Percentiles rank a stretch among this genome's conserved stretches.
Conservation (phyloP, 2,329 filamentous ascomycete genomes). For the Talaromyces sp. region DNA sequence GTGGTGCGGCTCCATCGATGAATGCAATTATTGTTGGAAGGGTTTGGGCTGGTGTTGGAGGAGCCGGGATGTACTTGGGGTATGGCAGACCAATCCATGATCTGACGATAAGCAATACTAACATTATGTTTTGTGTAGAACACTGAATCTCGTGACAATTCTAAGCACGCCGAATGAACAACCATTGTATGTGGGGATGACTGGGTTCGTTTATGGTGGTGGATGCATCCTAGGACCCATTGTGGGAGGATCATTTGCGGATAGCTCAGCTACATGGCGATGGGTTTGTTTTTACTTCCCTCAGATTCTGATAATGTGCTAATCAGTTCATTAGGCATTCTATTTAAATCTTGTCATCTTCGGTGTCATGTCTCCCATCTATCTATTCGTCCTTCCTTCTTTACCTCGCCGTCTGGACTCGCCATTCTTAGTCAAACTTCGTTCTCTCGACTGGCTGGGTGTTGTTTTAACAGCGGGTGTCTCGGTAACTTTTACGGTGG, state of each 20-base stretch:
- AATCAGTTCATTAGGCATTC: slow-evolving; percentile 6
- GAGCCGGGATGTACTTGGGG: slow-evolving; percentile 29
- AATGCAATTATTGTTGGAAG: slow-evolving; percentile 43
- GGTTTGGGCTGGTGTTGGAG: slow-evolving; percentile 29
- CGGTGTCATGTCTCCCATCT: slow-evolving; percentile 37
- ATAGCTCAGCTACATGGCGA: slow-evolving; percentile 24
- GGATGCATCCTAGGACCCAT: slow-evolving; percentile 35
- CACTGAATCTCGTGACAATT: slow-evolving; percentile 23
- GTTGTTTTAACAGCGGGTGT: slow-evolving; percentile 37
- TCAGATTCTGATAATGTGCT: background rate
- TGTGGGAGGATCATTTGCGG: slow-evolving; percentile 33
- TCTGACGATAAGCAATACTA: background rate
- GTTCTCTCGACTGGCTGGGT: slow-evolving; percentile 37
- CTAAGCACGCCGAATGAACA: slow-evolving; percentile 19
- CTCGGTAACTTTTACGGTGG: slow-evolving; percentile 40
- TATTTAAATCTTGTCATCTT: slow-evolving; percentile 52
- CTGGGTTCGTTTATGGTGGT: slow-evolving; percentile 30
- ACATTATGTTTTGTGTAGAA: background rate
- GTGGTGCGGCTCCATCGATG: slow-evolving; percentile 42
- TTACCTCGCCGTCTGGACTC: slow-evolving; percentile 11
- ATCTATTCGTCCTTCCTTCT: slow-evolving; percentile 38
- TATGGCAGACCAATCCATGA: background rate
- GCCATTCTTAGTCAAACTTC: background rate
- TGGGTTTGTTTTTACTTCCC: slow-evolving; percentile 23
- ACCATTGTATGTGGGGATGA: slow-evolving; percentile 27